A percentile compares a stretch with the other conserved stretches of the same genome.
phyloP scores from a whole-genome alignment of 495 filamentous ascomycete species.

The Penicilliopsis zonata region DNA sequence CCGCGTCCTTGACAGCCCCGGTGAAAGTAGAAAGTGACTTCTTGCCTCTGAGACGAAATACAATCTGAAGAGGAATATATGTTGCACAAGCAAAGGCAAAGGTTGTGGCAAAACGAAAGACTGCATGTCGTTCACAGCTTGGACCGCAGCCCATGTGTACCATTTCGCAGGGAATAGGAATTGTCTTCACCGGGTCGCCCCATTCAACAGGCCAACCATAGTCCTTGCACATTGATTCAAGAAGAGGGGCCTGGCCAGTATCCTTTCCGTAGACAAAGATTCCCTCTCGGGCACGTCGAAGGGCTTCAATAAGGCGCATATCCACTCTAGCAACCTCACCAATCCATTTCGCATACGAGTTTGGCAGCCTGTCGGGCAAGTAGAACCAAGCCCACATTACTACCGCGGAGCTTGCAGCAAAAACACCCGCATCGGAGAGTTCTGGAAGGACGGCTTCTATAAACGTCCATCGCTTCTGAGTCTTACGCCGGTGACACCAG shows the following conservation, averaged over 20 bases:
- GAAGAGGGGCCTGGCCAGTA: slow-evolving; percentile 58
- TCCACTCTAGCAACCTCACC: slow-evolving; percentile 70
- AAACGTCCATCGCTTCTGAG: slow-evolving; percentile 33
- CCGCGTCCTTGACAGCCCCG: slow-evolving; percentile 45
- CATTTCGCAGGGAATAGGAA: slow-evolving; percentile 78
- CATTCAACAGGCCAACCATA: slow-evolving; percentile 54
- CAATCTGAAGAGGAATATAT: slow-evolving; percentile 68
- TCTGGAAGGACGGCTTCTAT: slow-evolving; percentile 38
- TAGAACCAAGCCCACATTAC: slow-evolving; percentile 95
- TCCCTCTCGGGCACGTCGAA: slow-evolving; percentile 53
- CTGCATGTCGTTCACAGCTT: slow-evolving; percentile 68
- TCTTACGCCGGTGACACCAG: slow-evolving; percentile 16
- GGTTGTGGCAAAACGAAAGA: slow-evolving; percentile 55
- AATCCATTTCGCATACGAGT: slow-evolving; percentile 80
- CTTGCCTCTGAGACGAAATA: slow-evolving; percentile 47
- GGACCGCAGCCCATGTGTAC: slow-evolving; percentile 74
- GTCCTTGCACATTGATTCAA: slow-evolving; percentile 66
- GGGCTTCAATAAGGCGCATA: slow-evolving; percentile 57
- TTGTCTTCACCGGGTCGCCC: slow-evolving; percentile 63
- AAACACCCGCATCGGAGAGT: slow-evolving; percentile 57
- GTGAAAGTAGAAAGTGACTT: slow-evolving; percentile 23
- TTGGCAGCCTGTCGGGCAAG: slow-evolving; percentile 53
- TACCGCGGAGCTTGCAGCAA: slow-evolving; percentile 61
- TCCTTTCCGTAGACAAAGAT: slow-evolving; percentile 66
- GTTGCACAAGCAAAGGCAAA: slow-evolving; percentile 68